Evolutionary conservation across 2,329 filamentous ascomycete species (phyloP).

Genomic region (Penicillium sp.): DNA sequence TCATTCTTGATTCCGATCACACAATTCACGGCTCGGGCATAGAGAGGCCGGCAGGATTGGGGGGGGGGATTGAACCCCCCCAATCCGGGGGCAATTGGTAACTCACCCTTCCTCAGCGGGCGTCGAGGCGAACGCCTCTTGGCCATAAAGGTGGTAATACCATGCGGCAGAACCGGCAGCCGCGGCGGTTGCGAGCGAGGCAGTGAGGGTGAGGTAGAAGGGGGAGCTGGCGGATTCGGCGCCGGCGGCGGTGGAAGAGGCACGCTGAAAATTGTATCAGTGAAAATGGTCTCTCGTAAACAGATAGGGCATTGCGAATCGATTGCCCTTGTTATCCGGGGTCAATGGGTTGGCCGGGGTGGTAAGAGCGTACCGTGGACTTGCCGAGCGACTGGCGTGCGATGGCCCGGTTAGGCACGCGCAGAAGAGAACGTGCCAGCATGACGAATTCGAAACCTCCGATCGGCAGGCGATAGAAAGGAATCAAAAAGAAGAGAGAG

Average conservation of each 20-base stretch:
- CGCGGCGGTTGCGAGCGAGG: conserved; percentile 81
- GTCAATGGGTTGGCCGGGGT: conserved; percentile 41
- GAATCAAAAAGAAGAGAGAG: conserved; percentile 37
- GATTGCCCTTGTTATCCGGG: conserved; percentile 33
- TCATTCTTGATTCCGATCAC: conserved; percentile 23
- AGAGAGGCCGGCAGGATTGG: conserved; percentile 20
- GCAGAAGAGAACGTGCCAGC: conserved; percentile 91
- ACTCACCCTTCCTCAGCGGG: conserved; percentile 98
- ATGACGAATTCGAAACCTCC: conserved; percentile 60
- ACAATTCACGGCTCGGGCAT: conserved; percentile 32
- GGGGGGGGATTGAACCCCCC: neutral
- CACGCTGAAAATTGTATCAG: conserved; percentile 53
- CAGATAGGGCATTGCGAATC: conserved; percentile 25
- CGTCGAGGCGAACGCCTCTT: conserved; percentile 84
- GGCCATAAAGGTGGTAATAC: conserved; percentile 97
- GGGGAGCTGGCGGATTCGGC: conserved; percentile 73
- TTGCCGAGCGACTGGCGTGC: conserved; percentile 73
- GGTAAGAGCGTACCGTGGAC: conserved; percentile 71
- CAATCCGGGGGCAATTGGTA: neutral
- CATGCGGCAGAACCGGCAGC: conserved; percentile 89
- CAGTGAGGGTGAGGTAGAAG: conserved; percentile 83
- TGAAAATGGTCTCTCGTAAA: conserved; percentile 35
- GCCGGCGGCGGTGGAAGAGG: conserved; percentile 72
- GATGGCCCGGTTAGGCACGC: conserved; percentile 82
- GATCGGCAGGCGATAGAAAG: conserved; percentile 34